phyloP scores from a whole-genome alignment of 768 basidiomycete species.

The Mrakia gelida region DNA sequence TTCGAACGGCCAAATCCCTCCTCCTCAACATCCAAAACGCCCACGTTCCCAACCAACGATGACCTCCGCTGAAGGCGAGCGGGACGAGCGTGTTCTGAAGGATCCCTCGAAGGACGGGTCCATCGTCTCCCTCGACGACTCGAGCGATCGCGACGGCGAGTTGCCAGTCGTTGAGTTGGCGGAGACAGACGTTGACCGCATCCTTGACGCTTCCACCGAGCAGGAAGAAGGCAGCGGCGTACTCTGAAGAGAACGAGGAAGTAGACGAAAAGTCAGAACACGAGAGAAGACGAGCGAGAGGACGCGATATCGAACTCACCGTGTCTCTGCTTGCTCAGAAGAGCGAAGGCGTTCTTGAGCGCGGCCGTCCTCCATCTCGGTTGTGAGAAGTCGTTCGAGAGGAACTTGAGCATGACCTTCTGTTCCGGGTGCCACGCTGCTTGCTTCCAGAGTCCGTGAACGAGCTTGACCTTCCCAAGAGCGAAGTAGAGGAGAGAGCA shows the following conservation, averaged over 20 bases:
- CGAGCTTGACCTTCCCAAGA: constrained; percentile 81
- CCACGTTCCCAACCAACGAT: constrained; percentile 92
- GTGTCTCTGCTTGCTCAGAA: constrained; percentile 84
- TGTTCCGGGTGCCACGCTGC: constrained; percentile 92
- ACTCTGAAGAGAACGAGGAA: constrained; percentile 55
- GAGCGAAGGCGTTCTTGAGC: constrained; percentile 89
- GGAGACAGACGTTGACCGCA: constrained; percentile 83
- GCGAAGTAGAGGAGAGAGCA: constrained; percentile 95
- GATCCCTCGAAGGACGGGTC: constrained; percentile 67
- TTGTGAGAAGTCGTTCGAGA: constrained; percentile 80
- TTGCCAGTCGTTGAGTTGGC: constrained; percentile 83
- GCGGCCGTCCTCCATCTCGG: constrained; percentile 88
- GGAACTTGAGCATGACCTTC: constrained; percentile 78
- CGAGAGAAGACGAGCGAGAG: neutral
- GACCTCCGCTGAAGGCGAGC: constrained; percentile 76
- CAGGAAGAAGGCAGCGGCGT: constrained; percentile 97
- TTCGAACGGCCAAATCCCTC: constrained; percentile 81
- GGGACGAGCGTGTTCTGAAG: constrained; percentile 74
- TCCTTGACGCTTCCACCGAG: constrained; percentile 83
- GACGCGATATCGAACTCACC: constrained; percentile 52
- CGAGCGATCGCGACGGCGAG: constrained; percentile 82
- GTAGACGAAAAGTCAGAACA: neutral
- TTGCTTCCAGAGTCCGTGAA: constrained; percentile 93
- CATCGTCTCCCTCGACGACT: constrained; percentile 74
- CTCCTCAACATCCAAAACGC: constrained; percentile 90